These are phyloP conservation scores for Colletotrichum lini DNA, from an alignment of 2,329 filamentous ascomycete species.

Conservation along the genomic window DNA sequence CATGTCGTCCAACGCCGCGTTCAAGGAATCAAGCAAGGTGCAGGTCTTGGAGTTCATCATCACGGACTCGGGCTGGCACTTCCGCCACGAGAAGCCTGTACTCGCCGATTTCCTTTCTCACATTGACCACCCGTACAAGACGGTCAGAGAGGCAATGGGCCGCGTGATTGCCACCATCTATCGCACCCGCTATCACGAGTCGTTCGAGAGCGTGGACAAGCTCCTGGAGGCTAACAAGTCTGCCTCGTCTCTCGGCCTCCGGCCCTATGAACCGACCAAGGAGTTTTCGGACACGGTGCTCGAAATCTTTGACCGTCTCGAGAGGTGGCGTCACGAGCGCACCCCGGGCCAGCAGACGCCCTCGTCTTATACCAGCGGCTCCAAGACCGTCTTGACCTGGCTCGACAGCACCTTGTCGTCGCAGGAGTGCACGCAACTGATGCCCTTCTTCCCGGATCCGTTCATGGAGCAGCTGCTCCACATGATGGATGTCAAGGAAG, in stretches of 20 bases:
- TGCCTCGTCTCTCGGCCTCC: constrained; percentile 85
- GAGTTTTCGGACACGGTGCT: constrained; percentile 81
- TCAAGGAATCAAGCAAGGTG: constrained; percentile 98
- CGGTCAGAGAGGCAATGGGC: constrained; percentile 94
- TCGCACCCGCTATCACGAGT: constrained; percentile 93
- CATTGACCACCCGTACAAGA: constrained; percentile 97
- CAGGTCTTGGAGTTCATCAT: constrained; percentile 91
- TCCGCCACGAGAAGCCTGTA: constrained; percentile 90
- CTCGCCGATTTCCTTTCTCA: constrained; percentile 90
- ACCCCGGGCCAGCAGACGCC: constrained; percentile 91
- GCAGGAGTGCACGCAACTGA: constrained; percentile 91
- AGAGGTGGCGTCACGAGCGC: constrained; percentile 89
- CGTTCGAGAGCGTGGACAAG: constrained; percentile 83
- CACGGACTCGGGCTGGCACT: constrained; percentile 94
- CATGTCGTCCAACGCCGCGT: constrained; percentile 95
- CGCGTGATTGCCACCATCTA: constrained; percentile 90
- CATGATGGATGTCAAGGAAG: constrained; percentile 99
- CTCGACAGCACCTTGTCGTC: constrained; percentile 92
- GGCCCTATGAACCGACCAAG: constrained; percentile 83
- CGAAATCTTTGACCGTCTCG: constrained; percentile 83
- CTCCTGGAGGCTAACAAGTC: constrained; percentile 85
- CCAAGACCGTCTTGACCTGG: constrained; percentile 96
- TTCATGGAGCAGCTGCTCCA: constrained; percentile 95
- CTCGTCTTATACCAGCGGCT: constrained; percentile 93
- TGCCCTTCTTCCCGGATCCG: constrained; percentile 89